These are phyloP conservation scores for Teunomyces panamensis DNA, from an alignment of 805 yeast genomes.

Conservation along the genomic window DNA sequence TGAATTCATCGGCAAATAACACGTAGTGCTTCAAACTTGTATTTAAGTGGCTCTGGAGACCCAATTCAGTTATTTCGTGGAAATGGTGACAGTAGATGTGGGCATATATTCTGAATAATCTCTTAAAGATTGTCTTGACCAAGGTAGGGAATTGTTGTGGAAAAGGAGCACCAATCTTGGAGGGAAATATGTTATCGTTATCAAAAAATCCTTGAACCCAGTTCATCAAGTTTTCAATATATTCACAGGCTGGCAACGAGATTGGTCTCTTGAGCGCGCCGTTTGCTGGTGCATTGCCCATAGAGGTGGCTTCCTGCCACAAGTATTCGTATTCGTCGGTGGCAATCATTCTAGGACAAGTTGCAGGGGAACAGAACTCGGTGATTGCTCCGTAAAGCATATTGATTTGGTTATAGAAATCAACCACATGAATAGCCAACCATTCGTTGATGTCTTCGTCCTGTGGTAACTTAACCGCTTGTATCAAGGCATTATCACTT, in stretches of 20 bases:
- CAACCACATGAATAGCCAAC: constrained; percentile 97
- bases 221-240: constrained; percentile 87
- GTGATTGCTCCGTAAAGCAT: constrained; percentile 96
- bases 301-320: constrained; percentile 77
- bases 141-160: constrained; percentile 77
- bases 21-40: constrained; percentile 94
- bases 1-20: constrained; percentile 80
- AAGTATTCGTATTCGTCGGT: constrained; percentile 94
- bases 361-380: constrained; percentile 90
- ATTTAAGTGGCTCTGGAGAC: constrained; percentile 87
- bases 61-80: constrained; percentile 89
- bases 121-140: constrained; percentile 82
- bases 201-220: constrained; percentile 95
- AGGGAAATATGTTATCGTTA: constrained; percentile 86
- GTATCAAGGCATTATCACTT: constrained; percentile 83
- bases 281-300: constrained; percentile 35
- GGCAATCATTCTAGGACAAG: constrained; percentile 97
- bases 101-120: constrained; percentile 92
- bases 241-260: constrained; percentile 90
- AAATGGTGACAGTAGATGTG: constrained; percentile 98
- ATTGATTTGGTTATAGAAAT: constrained; percentile 91
- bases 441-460: constrained; percentile 93
- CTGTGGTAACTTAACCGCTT: constrained; percentile 89
- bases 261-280: constrained; percentile 59
- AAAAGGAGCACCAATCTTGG: constrained; percentile 87